A percentile compares a stretch with the other conserved stretches of the same genome.
Evolutionary conservation across 768 basidiomycete species (phyloP).

Genomic region (Calocera cornea): DNA sequence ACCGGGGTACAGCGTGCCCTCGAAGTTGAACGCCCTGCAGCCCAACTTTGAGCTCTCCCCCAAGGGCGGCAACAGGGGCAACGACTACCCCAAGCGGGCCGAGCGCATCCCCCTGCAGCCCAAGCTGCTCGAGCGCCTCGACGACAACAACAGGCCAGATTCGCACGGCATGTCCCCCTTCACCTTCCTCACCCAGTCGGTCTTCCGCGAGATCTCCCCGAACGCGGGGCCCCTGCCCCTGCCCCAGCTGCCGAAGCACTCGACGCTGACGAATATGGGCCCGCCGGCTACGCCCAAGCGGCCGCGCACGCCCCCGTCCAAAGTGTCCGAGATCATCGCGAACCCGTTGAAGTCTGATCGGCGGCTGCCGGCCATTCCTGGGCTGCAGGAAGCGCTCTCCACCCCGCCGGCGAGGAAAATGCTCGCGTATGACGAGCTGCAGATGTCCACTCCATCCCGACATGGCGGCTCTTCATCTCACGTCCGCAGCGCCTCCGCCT

Average conservation of each 20-base stretch:
- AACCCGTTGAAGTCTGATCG: background rate
- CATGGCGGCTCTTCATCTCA: background rate
- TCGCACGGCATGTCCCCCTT: background rate
- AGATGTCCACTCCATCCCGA: background rate
- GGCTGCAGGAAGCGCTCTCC: background rate
- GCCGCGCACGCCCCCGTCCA: background rate
- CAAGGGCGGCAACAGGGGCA: background rate
- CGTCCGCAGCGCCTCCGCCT: background rate
- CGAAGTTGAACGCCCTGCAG: background rate
- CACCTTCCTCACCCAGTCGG: background rate
- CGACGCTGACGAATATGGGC: background rate
- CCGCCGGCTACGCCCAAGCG: background rate
- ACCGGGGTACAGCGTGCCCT: background rate
- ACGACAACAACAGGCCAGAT: background rate
- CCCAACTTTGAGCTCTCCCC: conserved; percentile 1
- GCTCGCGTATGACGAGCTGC: background rate
- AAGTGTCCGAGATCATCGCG: conserved; percentile 1
- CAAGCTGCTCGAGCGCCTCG: background rate
- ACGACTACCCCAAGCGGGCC: background rate
- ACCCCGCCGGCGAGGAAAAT: background rate
- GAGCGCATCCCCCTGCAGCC: background rate
- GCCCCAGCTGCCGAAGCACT: background rate
- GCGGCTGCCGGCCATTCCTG: background rate
- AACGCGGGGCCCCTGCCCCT: background rate
- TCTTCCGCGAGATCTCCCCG: background rate